Evolutionary conservation across 306 rosid species (phyloP).

Genomic region (Cicer chorassanicum): DNA sequence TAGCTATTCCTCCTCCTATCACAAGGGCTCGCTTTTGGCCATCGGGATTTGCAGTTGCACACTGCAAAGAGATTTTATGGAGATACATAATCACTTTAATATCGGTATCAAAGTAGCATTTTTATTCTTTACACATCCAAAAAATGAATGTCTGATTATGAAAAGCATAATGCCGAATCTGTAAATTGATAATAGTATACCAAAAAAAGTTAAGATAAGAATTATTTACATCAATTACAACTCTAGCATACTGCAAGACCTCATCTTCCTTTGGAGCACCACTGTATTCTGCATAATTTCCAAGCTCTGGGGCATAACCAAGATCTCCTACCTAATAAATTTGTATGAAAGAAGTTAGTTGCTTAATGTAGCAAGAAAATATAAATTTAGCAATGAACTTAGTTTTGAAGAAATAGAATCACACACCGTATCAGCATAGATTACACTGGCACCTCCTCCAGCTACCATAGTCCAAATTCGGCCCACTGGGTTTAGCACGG

Average conservation of each 20-base stretch:
- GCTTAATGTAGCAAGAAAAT: constrained; percentile 14
- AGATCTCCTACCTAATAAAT: constrained; percentile 86
- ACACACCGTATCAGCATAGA: constrained; percentile 90
- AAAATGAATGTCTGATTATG: constrained; percentile 10
- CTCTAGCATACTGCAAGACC: constrained; percentile 96
- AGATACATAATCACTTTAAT: constrained; percentile 14
- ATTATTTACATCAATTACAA: constrained; percentile 82
- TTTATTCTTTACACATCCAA: constrained; percentile 22
- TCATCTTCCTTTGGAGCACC: constrained; percentile 98
- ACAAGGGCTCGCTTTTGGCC: constrained; percentile 87
- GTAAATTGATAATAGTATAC: background rate
- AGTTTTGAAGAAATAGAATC: constrained; percentile 38
- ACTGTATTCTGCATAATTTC: constrained; percentile 96
- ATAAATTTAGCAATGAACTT: constrained; percentile 34
- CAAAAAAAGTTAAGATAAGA: constrained; percentile 36
- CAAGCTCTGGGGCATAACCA: constrained; percentile 92
- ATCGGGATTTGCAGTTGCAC: constrained; percentile 91
- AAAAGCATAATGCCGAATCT: constrained; percentile 1
- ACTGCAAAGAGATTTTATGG: constrained; percentile 55
- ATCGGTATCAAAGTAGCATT: constrained; percentile 13
- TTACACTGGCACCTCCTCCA: constrained; percentile 99
- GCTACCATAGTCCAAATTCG: constrained; percentile 99
- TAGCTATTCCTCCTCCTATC: constrained; percentile 95
- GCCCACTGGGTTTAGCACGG: constrained; percentile 84
- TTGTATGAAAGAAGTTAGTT: constrained; percentile 9